These are phyloP conservation scores for Laetiporus sulphureus DNA, from an alignment of 1,284 basidiomycete genomes.

Conservation along the genomic window DNA sequence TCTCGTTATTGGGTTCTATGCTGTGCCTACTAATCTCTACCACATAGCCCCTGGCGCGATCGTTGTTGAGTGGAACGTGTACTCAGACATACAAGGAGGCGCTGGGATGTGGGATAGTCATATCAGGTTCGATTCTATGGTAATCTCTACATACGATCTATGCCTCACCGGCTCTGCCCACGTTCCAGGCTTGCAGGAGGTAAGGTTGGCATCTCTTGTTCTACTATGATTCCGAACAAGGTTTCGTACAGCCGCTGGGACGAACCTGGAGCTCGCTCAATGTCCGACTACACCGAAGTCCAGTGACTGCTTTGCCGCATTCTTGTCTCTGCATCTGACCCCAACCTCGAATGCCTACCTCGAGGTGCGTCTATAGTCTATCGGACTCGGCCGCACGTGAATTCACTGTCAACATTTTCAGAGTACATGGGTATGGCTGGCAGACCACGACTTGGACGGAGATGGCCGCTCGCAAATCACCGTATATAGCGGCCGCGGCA, in stretches of 20 bases:
- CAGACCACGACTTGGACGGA: slow-evolving; percentile 69
- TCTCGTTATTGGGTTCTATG: not conserved
- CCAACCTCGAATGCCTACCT: slow-evolving; percentile 49
- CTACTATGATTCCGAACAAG: not conserved
- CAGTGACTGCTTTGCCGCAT: slow-evolving; percentile 47
- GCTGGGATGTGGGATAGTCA: slow-evolving; percentile 73
- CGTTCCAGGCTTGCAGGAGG: slow-evolving; percentile 20
- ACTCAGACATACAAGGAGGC: slow-evolving; percentile 46
- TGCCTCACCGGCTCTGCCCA: not conserved
- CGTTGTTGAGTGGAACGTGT: slow-evolving; percentile 69
- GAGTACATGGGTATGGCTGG: slow-evolving; percentile 67
- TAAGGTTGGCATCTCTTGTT: slow-evolving; percentile 1
- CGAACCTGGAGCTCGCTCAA: slow-evolving; percentile 40
- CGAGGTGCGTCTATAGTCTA: too few relatives aligned
- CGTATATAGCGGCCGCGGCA: slow-evolving; percentile 69
- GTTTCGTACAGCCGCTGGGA: slow-evolving; percentile 34
- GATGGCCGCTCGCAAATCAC: slow-evolving; percentile 41
- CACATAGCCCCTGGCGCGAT: slow-evolving; percentile 58
- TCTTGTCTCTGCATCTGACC: slow-evolving; percentile 59
- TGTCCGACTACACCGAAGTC: slow-evolving; percentile 37
- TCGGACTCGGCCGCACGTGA: too few relatives aligned
- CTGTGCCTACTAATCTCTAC: not conserved
- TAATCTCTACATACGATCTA: not conserved
- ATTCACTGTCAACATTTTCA: slow-evolving; percentile 2
- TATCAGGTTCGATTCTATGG: slow-evolving; percentile 26